phyloP scores from a whole-genome alignment of 192 early-diverging fungal species.

The Coemansia sp. region DNA sequence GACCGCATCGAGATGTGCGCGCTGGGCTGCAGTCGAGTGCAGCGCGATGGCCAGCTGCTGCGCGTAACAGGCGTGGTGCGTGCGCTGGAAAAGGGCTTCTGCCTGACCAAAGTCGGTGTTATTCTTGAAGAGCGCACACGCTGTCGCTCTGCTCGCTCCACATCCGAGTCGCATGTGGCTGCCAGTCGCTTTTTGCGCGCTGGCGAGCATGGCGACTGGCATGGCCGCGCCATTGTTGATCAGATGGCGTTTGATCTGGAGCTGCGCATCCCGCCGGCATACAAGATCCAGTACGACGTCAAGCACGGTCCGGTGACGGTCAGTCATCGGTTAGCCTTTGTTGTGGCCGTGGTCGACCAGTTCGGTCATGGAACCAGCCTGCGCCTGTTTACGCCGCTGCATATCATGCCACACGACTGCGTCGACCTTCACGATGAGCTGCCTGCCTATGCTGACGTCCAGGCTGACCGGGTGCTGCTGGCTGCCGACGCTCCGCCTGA shows the following conservation, averaged over 20 bases:
- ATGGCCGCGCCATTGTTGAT: slow-evolving; percentile 34
- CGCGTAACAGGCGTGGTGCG: slow-evolving; percentile 42
- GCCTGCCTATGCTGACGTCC: slow-evolving; percentile 42
- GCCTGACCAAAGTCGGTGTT: slow-evolving; percentile 42
- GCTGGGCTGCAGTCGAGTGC: slow-evolving; percentile 50
- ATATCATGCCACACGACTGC: slow-evolving; percentile 49
- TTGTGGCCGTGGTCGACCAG: slow-evolving; percentile 45
- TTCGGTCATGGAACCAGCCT: slow-evolving; percentile 45
- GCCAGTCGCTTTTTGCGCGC: slow-evolving; percentile 37
- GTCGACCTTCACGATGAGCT: slow-evolving; percentile 29
- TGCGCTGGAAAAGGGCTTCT: slow-evolving; percentile 48
- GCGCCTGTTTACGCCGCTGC: slow-evolving; percentile 50
- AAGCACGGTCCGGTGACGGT: slow-evolving; percentile 50
- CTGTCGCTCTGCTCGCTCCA: slow-evolving; percentile 11
- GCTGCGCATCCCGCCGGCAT: slow-evolving; percentile 48
- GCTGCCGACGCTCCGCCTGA: not conserved
- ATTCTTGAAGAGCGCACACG: slow-evolving; percentile 54
- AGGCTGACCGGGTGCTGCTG: slow-evolving; percentile 46
- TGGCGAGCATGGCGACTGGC: slow-evolving; percentile 27
- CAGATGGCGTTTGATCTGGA: slow-evolving; percentile 52
- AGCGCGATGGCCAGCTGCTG: slow-evolving; percentile 42
- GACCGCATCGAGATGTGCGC: slow-evolving; percentile 51
- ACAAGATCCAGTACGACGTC: slow-evolving; percentile 53
- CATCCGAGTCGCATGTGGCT: slow-evolving; percentile 28
- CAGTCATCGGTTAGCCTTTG: slow-evolving; percentile 51